These are phyloP conservation scores for Moniliophthora roreri DNA, from an alignment of 1,284 basidiomycete genomes.

Conservation along the genomic window DNA sequence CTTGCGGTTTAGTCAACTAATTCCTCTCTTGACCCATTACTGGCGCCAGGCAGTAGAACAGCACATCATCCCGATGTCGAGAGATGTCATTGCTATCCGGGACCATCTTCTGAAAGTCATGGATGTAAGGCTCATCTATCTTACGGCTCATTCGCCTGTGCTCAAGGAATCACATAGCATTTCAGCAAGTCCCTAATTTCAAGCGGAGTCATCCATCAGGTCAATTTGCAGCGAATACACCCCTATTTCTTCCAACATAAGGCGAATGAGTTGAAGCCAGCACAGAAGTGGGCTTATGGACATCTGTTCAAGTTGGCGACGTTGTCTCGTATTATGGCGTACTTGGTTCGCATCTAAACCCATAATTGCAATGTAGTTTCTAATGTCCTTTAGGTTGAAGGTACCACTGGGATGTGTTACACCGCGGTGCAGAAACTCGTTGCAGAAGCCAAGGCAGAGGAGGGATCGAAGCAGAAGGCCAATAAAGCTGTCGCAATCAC, in stretches of 20 bases:
- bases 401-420: constrained; percentile 80
- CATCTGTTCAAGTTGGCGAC: constrained; percentile 46
- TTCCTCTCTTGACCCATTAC: too few relatives aligned
- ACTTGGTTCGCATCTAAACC: constrained; percentile 55
- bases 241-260: constrained; percentile 50
- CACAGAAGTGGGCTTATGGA: constrained; percentile 42
- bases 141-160: background rate
- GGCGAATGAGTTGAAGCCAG: constrained; percentile 38
- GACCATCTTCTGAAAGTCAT: constrained; percentile 66
- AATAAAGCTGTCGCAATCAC: constrained; percentile 36
- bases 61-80: constrained; percentile 72
- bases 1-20: too few relatives aligned
- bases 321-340: constrained; percentile 79
- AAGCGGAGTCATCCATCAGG: constrained; percentile 20
- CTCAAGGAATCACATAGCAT: constrained; percentile 1
- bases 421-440: constrained; percentile 51
- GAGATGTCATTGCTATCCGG: constrained; percentile 55
- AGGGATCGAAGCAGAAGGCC: constrained; percentile 39
- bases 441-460: constrained; percentile 28
- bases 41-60: constrained; percentile 68
- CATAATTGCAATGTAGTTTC: constrained; percentile 4
- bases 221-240: constrained; percentile 41
- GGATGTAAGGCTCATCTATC: constrained; percentile 53
- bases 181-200: constrained; percentile 23
- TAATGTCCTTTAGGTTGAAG: constrained; percentile 62